Conservation (phyloP, 2,329 filamentous ascomycete genomes). For the Lachnum nothofagi region DNA sequence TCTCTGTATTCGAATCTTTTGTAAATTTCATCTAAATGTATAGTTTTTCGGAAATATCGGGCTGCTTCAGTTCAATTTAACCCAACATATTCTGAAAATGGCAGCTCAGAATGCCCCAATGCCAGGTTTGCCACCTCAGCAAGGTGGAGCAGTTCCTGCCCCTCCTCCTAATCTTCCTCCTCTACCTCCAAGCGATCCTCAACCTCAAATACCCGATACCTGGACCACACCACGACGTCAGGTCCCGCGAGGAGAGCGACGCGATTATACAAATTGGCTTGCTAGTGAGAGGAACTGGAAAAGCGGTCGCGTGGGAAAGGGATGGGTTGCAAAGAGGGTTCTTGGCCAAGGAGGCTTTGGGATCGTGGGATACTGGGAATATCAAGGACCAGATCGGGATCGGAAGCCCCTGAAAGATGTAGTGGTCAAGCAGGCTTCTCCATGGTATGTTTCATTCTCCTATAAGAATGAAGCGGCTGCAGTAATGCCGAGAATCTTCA, state of each 20-base stretch:
- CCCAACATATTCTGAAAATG: neutral
- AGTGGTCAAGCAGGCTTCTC: constrained; percentile 1
- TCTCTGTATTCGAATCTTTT: too few relatives aligned
- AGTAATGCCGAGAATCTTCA: too few relatives aligned
- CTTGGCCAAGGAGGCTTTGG: neutral
- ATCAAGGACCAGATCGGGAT: constrained; percentile 1
- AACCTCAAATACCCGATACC: too few relatives aligned
- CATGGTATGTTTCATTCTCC: neutral
- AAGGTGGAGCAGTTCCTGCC: too few relatives aligned
- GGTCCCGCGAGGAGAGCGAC: neutral
- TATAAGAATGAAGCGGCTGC: too few relatives aligned
- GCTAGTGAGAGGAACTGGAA: neutral
- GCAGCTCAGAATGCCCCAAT: neutral
- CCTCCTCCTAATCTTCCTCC: too few relatives aligned
- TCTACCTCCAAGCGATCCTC: too few relatives aligned
- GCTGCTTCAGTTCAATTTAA: neutral
- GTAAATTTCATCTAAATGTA: too few relatives aligned
- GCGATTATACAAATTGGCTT: neutral
- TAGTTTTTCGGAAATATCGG: neutral
- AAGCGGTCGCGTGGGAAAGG: constrained; percentile 1
- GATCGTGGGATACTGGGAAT: constrained; percentile 6
- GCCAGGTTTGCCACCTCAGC: neutral
- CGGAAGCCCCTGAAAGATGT: neutral
- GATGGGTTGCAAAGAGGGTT: constrained; percentile 5
- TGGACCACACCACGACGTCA: neutral